These are phyloP conservation scores for Pinus albicaulis DNA, from an alignment of 75 land plant genomes.

Conservation along the genomic window DNA sequence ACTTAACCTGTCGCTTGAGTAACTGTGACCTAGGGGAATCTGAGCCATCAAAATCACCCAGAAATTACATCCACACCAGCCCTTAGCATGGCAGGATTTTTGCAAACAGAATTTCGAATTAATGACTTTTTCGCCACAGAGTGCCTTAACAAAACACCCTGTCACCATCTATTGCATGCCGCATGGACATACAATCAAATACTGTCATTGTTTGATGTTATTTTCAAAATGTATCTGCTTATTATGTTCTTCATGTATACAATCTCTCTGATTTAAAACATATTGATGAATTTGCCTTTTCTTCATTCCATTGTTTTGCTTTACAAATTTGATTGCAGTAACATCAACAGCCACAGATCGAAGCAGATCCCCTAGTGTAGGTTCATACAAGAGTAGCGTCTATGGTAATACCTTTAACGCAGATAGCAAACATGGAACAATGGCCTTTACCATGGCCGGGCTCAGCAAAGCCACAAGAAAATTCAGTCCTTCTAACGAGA, in stretches of 20 bases:
- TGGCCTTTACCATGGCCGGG: slow-evolving; percentile 50
- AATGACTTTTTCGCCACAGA: no score
- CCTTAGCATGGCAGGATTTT: no score
- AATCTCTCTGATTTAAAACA: background rate
- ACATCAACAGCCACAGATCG: slow-evolving; percentile 1
- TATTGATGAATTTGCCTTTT: background rate
- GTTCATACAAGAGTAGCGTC: background rate
- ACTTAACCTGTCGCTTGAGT: no score
- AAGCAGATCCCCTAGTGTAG: background rate
- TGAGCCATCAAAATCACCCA: no score
- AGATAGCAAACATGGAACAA: background rate
- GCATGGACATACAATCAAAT: no score
- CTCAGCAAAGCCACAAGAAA: slow-evolving; percentile 61
- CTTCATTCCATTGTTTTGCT: background rate
- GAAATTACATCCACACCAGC: no score
- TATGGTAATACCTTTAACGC: background rate
- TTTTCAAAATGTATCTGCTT: background rate
- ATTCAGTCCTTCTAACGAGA: slow-evolving; percentile 46
- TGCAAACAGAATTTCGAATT: no score
- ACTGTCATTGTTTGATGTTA: background rate
- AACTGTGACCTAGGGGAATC: no score
- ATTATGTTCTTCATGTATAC: background rate
- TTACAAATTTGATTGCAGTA: background rate
- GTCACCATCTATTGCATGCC: no score
- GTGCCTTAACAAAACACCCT: no score